phyloP scores from a whole-genome alignment of 495 filamentous ascomycete species.

The Aspergillus affinis region DNA sequence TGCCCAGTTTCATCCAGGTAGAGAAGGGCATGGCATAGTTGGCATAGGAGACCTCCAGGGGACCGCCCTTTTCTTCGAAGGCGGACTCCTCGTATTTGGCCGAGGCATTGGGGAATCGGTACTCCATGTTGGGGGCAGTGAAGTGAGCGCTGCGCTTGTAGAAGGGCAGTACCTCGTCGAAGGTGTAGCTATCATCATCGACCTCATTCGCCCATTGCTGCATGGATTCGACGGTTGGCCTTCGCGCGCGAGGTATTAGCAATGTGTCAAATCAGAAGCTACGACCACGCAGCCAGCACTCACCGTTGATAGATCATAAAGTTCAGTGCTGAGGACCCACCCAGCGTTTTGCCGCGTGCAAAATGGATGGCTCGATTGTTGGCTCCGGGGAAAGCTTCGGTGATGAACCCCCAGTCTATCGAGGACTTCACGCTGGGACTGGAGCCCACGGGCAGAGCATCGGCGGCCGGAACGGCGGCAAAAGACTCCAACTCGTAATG shows the following conservation, averaged over 20 bases:
- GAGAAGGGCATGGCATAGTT: slow-evolving; percentile 48
- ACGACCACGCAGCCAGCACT: neutral
- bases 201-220: slow-evolving; percentile 58
- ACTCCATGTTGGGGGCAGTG: slow-evolving; percentile 46
- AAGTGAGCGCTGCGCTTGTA: slow-evolving; percentile 54
- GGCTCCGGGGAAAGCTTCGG: slow-evolving; percentile 36
- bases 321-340: slow-evolving; percentile 45
- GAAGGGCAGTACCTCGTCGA: slow-evolving; percentile 50
- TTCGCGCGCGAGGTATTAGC: neutral
- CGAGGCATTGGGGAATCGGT: slow-evolving; percentile 42
- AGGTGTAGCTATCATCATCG: slow-evolving; percentile 55
- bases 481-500: slow-evolving; percentile 48
- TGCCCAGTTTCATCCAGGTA: slow-evolving; percentile 35
- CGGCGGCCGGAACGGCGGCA: slow-evolving; percentile 21
- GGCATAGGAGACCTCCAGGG: slow-evolving; percentile 52
- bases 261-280: neutral
- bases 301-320: slow-evolving; percentile 45
- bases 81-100: slow-evolving; percentile 39
- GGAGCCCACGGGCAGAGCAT: slow-evolving; percentile 28
- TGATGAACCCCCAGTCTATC: slow-evolving; percentile 50
- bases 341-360: slow-evolving; percentile 32
- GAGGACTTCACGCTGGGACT: slow-evolving; percentile 13
- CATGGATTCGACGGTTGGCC: slow-evolving; percentile 31
- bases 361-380: slow-evolving; percentile 35
- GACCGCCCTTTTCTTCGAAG: slow-evolving; percentile 33